Percentiles rank a stretch among this genome's conserved stretches.
Conservation (phyloP, 1,284 basidiomycete species). For the Ganoderma lingzhi region DNA sequence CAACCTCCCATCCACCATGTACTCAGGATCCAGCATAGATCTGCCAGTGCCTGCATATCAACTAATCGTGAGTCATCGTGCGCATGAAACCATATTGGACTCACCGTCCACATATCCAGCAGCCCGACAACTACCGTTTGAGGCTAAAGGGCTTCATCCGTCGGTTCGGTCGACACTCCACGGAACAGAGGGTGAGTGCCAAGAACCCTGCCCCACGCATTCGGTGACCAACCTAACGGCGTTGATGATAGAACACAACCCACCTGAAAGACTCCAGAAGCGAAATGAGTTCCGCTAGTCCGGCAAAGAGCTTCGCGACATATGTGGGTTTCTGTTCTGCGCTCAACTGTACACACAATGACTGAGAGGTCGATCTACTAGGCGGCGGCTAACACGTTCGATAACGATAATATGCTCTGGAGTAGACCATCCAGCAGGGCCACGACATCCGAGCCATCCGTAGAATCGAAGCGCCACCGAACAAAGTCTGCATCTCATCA, state of each 20-base stretch:
- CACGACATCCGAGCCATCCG: constrained; percentile 3
- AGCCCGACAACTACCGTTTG: background rate
- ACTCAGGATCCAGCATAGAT: constrained; percentile 15
- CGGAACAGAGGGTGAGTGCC: background rate
- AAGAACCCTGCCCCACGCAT: background rate
- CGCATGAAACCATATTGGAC: background rate
- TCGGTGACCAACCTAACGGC: background rate
- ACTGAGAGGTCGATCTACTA: background rate
- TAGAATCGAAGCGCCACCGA: background rate
- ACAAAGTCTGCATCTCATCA: background rate
- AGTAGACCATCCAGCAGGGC: constrained; percentile 11
- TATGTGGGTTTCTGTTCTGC: constrained; percentile 1
- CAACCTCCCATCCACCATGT: background rate
- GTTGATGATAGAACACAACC: background rate
- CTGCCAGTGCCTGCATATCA: background rate
- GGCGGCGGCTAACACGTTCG: constrained; percentile 1
- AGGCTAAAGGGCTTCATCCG: constrained; percentile 13
- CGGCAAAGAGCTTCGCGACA: background rate
- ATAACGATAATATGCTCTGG: constrained; percentile 16
- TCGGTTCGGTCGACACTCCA: constrained; percentile 10
- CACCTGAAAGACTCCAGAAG: background rate
- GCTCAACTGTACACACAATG: too few relatives aligned
- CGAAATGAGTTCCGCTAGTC: background rate
- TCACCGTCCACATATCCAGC: background rate
- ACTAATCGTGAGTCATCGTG: background rate